These are phyloP conservation scores for Tricholoma hemisulphureum DNA, from an alignment of 768 basidiomycete species.

Conservation along the genomic window DNA sequence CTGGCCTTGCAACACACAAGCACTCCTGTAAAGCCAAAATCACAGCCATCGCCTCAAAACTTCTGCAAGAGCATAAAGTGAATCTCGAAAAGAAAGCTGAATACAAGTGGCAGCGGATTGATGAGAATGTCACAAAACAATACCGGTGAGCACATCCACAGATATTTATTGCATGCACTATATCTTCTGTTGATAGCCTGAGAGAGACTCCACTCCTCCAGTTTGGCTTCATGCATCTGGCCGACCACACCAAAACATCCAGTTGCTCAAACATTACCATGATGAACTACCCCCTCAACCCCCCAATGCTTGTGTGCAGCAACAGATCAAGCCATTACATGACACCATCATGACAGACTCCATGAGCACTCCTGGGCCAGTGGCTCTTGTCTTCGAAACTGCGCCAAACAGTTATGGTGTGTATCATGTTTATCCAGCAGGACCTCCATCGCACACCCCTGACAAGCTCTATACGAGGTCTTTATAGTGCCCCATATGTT, in stretches of 20 bases:
- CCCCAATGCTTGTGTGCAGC: neutral
- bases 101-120: too few relatives aligned
- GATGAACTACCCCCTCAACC: neutral
- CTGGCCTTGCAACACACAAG: neutral
- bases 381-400: neutral
- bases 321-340: neutral
- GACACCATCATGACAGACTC: too few relatives aligned
- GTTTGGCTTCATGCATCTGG: neutral
- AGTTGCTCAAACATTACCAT: neutral
- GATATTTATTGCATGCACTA: too few relatives aligned
- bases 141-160: too few relatives aligned
- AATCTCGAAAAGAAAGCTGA: too few relatives aligned
- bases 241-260: neutral
- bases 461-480: slow-evolving; percentile 4
- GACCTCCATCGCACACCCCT: neutral
- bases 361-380: neutral
- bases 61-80: too few relatives aligned
- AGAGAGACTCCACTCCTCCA: neutral
- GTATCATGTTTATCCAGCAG: slow-evolving; percentile 1
- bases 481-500: too few relatives aligned
- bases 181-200: too few relatives aligned
- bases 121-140: too few relatives aligned
- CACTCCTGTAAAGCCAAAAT: neutral
- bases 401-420: slow-evolving; percentile 1
- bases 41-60: neutral